phyloP scores from a whole-genome alignment of 139 green algal species.

The Chlorella sp. region DNA sequence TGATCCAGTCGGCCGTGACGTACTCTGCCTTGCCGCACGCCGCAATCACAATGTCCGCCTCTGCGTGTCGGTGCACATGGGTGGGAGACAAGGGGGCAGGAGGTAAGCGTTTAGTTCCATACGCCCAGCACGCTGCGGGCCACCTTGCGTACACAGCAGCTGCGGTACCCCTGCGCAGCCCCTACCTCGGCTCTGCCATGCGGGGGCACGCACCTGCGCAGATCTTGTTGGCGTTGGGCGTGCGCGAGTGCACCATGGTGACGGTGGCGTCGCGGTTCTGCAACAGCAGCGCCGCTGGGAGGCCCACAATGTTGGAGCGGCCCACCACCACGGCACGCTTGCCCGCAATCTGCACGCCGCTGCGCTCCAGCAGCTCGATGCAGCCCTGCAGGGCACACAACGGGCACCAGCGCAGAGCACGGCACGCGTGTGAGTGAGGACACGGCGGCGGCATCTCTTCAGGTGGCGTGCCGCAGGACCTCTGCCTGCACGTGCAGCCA shows the following conservation, averaged over 20 bases:
- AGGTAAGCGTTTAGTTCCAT: too few relatives aligned
- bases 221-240: conserved; percentile 31
- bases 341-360: conserved; percentile 36
- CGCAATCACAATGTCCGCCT: conserved; percentile 91
- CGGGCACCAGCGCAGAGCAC: too few relatives aligned
- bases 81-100: too few relatives aligned
- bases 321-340: conserved; percentile 86
- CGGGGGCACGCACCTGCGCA: conserved; percentile 33
- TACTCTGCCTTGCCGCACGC: conserved; percentile 80
- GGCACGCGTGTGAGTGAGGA: too few relatives aligned
- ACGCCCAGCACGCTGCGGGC: too few relatives aligned
- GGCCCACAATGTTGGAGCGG: conserved; percentile 91
- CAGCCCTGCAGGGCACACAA: conserved; percentile 81
- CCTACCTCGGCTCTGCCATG: too few relatives aligned
- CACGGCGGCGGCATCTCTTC: too few relatives aligned
- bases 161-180: too few relatives aligned
- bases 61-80: too few relatives aligned
- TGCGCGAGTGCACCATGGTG: conserved; percentile 70
- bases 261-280: conserved; percentile 67
- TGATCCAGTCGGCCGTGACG: conserved; percentile 84
- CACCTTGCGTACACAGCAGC: too few relatives aligned
- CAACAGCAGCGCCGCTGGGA: conserved; percentile 80
- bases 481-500: too few relatives aligned
- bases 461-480: too few relatives aligned
- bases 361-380: conserved; percentile 88